A percentile compares a stretch with the other conserved stretches of the same genome.
Conservation (phyloP, 371 early-diverging fungal genomes). For the Mucor circinelloides region DNA sequence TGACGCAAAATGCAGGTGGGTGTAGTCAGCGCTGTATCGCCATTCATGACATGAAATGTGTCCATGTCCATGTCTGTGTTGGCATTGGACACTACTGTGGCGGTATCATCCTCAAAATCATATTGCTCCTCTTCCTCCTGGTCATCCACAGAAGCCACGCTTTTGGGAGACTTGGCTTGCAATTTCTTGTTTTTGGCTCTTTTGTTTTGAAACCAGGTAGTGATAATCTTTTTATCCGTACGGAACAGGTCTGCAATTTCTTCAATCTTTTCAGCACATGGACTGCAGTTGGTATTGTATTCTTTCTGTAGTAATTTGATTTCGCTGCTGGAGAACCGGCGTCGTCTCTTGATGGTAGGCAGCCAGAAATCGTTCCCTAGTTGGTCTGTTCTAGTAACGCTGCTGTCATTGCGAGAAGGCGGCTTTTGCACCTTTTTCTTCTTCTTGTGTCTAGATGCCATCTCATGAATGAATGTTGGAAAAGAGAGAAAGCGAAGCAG, state of each 20-base stretch:
- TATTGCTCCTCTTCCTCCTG: neutral
- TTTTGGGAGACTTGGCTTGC: neutral
- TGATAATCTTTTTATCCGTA: constrained; percentile 35
- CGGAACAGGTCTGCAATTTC: constrained; percentile 21
- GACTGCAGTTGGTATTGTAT: constrained; percentile 26
- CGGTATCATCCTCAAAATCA: neutral
- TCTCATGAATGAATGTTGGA: neutral
- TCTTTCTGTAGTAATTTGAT: constrained; percentile 25
- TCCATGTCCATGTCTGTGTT: neutral
- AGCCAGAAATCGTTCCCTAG: constrained; percentile 23
- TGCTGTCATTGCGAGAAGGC: neutral
- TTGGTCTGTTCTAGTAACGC: neutral
- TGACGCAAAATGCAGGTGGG: neutral
- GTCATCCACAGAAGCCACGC: too few species aligned
- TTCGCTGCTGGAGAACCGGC: constrained; percentile 35
- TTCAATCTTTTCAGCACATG: constrained; percentile 27
- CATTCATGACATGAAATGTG: neutral
- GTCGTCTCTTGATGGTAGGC: constrained; percentile 39
- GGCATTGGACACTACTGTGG: neutral
- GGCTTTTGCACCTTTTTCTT: neutral
- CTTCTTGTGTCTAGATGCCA: neutral
- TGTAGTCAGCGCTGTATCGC: neutral
- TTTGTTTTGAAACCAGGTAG: constrained; percentile 51
- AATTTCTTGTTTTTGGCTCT: constrained; percentile 39
- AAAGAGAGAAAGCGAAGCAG: neutral